Evolutionary conservation across 1,284 basidiomycete species (phyloP), one percentile per base, ranked within the genome.

Genomic region (Pseudozyma hubeiensis): DNA sequence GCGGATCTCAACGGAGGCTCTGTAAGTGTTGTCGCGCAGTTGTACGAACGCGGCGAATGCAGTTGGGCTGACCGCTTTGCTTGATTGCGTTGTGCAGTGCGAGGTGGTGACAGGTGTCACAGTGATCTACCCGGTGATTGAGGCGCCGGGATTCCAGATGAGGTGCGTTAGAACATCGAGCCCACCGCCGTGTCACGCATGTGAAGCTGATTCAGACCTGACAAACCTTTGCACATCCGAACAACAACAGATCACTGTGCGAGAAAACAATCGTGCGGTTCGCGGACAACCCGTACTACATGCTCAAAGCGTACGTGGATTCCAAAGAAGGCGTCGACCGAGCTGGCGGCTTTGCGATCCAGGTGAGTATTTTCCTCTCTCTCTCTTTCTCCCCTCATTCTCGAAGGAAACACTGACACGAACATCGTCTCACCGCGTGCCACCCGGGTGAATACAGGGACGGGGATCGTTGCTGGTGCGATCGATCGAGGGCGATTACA

Each of bases 331-430:
- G 96, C 0, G 84, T 91, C 48, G 93, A 97, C 81, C 89, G 94
- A 19, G 95, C 95, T 0, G 96, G 95, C 5, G 96, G 96, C 0
- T 98, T 98, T 83, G 94, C 94, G 3, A 90, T 96, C 48, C 96
- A 98, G 88, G 93, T 93, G 74, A 58, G 85, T 29, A 3, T 14
- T 30, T 9, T 7, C 14, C 16, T 14, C 14, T 4, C 33, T 33
- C 37, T 30, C 50, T 5, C 1, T 29, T 16, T 14, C 17, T 5
- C 3, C 39, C 34, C 17, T 16, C 17, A 10, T 34, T 41, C 11
- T 41, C 35, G 19, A 11, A 29, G 35, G n/a, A 24, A 37, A 24
- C 19, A 48, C 46, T 51, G 49, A 30, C 39, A 17, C 19, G 24
- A 24, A 4, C 24, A 24, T 24, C 24, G 4, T 45, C 31, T 46